phyloP scores from a whole-genome alignment of 352 stramenopile species.

The Phytophthora rubi region DNA sequence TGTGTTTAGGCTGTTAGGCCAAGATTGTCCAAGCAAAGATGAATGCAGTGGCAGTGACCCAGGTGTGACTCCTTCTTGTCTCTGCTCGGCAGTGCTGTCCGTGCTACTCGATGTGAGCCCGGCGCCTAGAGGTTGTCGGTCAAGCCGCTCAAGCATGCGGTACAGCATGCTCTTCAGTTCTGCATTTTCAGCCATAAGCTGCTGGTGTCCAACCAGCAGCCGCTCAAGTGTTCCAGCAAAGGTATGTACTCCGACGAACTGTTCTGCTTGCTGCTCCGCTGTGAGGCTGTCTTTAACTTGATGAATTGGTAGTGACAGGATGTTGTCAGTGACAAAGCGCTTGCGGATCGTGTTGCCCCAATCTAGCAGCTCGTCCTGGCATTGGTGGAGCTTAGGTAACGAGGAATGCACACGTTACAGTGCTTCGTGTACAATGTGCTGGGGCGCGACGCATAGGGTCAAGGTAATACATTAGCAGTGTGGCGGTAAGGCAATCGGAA shows the following conservation, averaged over 20 bases:
- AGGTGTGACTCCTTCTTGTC: not conserved
- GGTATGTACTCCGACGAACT: slow-evolving; percentile 12
- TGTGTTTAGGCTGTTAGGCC: not conserved
- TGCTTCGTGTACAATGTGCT: slow-evolving; percentile 4
- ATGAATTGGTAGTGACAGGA: slow-evolving; percentile 11
- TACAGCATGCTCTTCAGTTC: slow-evolving; percentile 3
- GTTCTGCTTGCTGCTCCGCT: slow-evolving; percentile 10
- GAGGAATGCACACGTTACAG: not conserved
- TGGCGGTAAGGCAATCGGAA: slow-evolving; percentile 12
- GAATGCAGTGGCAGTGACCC: not conserved
- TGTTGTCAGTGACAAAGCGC: slow-evolving; percentile 6
- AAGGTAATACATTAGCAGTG: slow-evolving; percentile 15
- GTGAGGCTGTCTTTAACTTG: slow-evolving; percentile 2
- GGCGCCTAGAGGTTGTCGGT: not conserved
- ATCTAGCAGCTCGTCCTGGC: not conserved
- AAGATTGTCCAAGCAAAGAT: not conserved
- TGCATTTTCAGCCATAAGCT: slow-evolving; percentile 3
- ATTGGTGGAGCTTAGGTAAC: not conserved
- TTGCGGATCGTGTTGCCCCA: slow-evolving; percentile 8
- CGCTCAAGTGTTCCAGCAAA: slow-evolving; percentile 6
- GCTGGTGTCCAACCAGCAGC: slow-evolving; percentile 1
- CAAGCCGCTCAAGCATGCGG: not conserved
- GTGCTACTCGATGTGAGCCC: not conserved
- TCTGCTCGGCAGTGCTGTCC: not conserved
- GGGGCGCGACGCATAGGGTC: not conserved